Base-by-base conservation (phyloP, 768 basidiomycete genomes). In the Russula foetens region DNA sequence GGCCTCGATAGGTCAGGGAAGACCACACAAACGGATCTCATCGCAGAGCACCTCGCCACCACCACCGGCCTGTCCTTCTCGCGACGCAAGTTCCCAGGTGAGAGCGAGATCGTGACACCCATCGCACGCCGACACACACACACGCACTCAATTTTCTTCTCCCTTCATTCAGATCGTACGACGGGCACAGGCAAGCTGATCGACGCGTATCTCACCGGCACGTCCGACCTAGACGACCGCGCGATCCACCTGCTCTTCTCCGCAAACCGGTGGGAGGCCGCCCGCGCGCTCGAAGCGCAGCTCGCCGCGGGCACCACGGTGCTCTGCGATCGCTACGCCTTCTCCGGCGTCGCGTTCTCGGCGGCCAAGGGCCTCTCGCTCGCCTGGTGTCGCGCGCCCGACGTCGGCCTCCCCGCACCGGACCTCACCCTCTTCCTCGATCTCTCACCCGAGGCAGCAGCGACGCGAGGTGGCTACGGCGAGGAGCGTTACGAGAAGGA, bases 1-100 rank as follows among this genome's bases (percentile, higher is more conserved):
- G 97, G 96, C 15, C 83, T 98, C n/a, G 96, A 98, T 71, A 79
- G 90, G 62, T 93, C 91, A 0, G 97, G 97, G 17, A 98, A 98
- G 71, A 90, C 88, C 33, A 99, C 94, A 0, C 96, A 98, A 69
- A 84, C 85, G 0, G 74, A 79, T 0, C 73, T 76, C 19, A 82
- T 97, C 31, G 76, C 81, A 43, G 70, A 78, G 0, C 78, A 77
- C 47, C 75, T 95, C 47, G 73, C 81, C 54, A 64, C 68, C 44
- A 75, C 68, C 43, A 75, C 73, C 1, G 74, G 77, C 3, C 71
- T 76, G 23, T 68, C 75, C 7, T 84, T 83, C 15, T 76, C 81
- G 54, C 75, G 88, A 21, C 72, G 90, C 68, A 93, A 96, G 71
- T 98, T 98, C 72, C 97, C 96, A 48, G 95, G 96, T 96, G 63